Base-by-base conservation (phyloP, 352 stramenopile genomes). In the Phytophthora hibernalis region DNA sequence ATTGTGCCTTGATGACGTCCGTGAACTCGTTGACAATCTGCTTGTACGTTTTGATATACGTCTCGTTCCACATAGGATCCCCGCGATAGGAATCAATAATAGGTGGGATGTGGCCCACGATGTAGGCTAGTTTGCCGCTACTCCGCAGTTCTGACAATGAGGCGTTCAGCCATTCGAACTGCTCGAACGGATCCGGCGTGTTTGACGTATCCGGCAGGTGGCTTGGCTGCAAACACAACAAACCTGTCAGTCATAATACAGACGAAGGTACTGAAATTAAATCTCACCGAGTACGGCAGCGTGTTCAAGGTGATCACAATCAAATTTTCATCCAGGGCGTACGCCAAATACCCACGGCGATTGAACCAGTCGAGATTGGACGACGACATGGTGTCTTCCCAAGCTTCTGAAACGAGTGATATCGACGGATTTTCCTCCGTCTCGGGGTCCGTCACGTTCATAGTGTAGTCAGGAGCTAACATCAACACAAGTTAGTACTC, bases 31-130 rank as follows among this genome's bases (percentile, higher is more conserved):
- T 62, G 8, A 97, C 66, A 35, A 97, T 91, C 3, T 59, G 26
- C 61, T 89, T 83, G 80, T 98, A 98, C 33, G 50, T 79, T 0
- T 76, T 62, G 20, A 97, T 87, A 71, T 98, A 98, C 58, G 77
- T 64, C 31, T 88, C 72, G 37, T 93, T 82, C 92, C 94, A 98
- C 58, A 96, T 79, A 4, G 93, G 81, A 5, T 80, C 71, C 16
- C 89, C 89, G 5, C 76, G 67, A 65, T 91, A 97, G 53, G 87
- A 96, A 54, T 95, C 92, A 21, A 98, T 82, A 40, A 96, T 82
- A 6, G 94, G 94, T 11, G 92, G 81, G 57, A 98, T 97, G 62
- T 98, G 94, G 11, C 92, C 92, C 28, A 91, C 78, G 43, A 98
- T 92, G 59, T 93, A 97, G 15, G 89, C 90, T 24, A 83, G 79